Base-by-base conservation (phyloP, 352 stramenopile genomes). In the Blastocystis sp. region DNA sequence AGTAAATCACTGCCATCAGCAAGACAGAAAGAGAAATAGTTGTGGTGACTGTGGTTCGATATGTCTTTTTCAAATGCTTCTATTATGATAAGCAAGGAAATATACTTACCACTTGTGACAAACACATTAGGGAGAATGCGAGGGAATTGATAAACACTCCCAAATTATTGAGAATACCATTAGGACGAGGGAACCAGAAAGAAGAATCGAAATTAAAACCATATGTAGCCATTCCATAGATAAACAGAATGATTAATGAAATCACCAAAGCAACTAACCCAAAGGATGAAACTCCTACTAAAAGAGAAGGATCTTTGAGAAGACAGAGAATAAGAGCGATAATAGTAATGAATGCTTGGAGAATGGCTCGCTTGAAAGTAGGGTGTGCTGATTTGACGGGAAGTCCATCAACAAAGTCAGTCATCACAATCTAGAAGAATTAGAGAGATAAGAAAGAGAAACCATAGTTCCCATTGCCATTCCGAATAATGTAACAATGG, bases 401-500 rank as follows among this genome's bases (percentile, higher is more conserved):
- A 29, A 83, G 71, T 12, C 52, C 66, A 56, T 63, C 49, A n/a
- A 83, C 21, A 56, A 83, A 83, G 51, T 83, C 71, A 11, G 71
- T 83, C 71, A 83, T 83, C 5, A 63, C 71, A 27, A 83, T 83
- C 71, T 83, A 42, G 0, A 43, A 19, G 16, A 51, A 19, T 67
- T 16, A 65, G 0, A 43, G 14, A 9, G 2, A 49, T 37, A 66
- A 35, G 4, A 5, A 67, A 16, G 9, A 9, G 29, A 11, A 29
- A 83, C 71, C 27, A 83, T 83, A 2, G 71, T 83, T n/a, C 71
- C 71, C 71, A 63, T 83, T 0, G 71, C 49, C 71, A 63, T 29
- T 9, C 71, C 71, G 24, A 83, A 83, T 5, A 83, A 27, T 11
- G 71, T 83, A 42, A 83, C 51, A 35, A 49, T 35, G 21, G 37